Evolutionary conservation across 352 stramenopile genomes (phyloP).

Genomic region (Achlya hypogyna): DNA sequence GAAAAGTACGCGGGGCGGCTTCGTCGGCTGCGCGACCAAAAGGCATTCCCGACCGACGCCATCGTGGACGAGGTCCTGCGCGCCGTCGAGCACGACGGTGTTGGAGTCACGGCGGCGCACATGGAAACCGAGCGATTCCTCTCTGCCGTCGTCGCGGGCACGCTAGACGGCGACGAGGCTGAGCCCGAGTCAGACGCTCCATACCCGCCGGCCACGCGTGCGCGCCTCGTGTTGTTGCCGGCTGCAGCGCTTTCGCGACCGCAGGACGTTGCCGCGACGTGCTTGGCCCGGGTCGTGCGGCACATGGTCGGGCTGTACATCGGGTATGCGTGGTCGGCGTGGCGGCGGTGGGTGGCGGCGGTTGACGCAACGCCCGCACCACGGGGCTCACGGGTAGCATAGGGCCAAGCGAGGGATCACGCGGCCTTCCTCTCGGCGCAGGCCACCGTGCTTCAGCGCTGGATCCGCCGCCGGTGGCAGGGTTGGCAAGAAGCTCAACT

Average conservation of each 20-base stretch:
- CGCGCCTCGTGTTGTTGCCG: constrained; percentile 48
- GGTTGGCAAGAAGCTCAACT: background rate
- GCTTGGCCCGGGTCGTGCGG: constrained; percentile 38
- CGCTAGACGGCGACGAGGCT: constrained; percentile 29
- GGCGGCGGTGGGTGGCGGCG: constrained; percentile 30
- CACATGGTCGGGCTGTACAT: constrained; percentile 54
- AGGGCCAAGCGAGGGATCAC: constrained; percentile 24
- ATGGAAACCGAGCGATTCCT: constrained; percentile 31
- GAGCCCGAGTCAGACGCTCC: constrained; percentile 42
- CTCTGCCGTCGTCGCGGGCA: constrained; percentile 24
- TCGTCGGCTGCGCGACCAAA: constrained; percentile 22
- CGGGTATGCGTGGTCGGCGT: constrained; percentile 50
- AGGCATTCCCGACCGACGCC: constrained; percentile 32
- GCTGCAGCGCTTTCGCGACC: constrained; percentile 37
- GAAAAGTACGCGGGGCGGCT: constrained; percentile 28
- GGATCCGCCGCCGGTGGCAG: constrained; percentile 23
- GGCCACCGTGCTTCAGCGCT: constrained; percentile 33
- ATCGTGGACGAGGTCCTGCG: constrained; percentile 40
- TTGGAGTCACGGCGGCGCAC: constrained; percentile 28
- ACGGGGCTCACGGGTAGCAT: background rate
- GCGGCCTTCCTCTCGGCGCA: constrained; percentile 22
- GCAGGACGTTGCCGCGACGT: constrained; percentile 27
- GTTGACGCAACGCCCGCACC: background rate
- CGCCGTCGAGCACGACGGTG: constrained; percentile 28
- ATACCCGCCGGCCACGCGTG: constrained; percentile 35